Evolutionary conservation across 1,139 yeast species (phyloP).

Genomic region (Suhomyces maxii): DNA sequence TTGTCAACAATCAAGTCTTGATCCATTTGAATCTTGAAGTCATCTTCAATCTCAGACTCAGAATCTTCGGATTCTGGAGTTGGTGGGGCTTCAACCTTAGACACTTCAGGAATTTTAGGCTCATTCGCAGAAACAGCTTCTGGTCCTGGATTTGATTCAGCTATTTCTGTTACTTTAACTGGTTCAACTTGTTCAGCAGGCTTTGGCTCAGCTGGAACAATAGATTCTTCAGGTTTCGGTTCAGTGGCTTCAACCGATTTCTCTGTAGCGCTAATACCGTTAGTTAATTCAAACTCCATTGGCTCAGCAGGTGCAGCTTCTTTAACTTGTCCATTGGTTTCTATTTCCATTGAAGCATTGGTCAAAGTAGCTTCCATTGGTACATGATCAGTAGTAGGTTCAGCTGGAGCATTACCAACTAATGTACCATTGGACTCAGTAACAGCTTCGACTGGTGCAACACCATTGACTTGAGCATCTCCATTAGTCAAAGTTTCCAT

Average conservation of each 20-base stretch:
- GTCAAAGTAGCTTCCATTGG: too few species aligned
- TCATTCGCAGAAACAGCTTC: too few species aligned
- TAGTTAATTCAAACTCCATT: background rate
- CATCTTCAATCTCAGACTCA: slow-evolving; percentile 26
- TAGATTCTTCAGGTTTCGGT: background rate
- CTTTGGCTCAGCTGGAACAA: too few species aligned
- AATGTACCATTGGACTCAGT: background rate
- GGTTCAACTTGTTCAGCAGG: too few species aligned
- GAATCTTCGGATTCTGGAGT: slow-evolving; percentile 9
- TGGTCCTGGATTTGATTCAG: too few species aligned
- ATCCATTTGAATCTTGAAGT: slow-evolving; percentile 17
- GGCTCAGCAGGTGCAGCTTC: background rate
- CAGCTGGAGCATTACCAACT: too few species aligned
- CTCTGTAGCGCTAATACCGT: background rate
- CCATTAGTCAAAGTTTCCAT: slow-evolving; percentile 3
- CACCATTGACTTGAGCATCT: background rate
- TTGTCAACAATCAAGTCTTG: slow-evolving; percentile 31
- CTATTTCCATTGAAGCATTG: background rate
- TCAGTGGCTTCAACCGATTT: background rate
- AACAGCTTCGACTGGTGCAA: background rate
- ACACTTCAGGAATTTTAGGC: background rate
- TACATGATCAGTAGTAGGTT: too few species aligned
- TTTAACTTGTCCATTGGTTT: background rate
- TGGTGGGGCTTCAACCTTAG: background rate
- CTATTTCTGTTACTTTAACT: too few species aligned